These are phyloP conservation scores for Kurtzmaniella quercitrusa DNA, from an alignment of 1,139 yeast genomes.

Conservation along the genomic window DNA sequence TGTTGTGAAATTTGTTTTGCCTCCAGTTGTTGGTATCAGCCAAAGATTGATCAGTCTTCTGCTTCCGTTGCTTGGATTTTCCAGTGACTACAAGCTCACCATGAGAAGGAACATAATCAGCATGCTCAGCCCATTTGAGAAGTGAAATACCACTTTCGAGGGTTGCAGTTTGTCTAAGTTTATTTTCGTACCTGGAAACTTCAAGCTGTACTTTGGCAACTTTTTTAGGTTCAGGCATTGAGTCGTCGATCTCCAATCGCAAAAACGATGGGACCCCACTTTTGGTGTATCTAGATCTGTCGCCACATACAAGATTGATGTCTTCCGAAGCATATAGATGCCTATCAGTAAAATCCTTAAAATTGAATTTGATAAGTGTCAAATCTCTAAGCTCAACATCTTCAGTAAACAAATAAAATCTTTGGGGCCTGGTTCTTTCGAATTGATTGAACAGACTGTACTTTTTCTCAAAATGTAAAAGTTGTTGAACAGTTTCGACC, in stretches of 20 bases:
- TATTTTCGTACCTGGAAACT: conserved; percentile 16
- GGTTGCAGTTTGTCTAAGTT: conserved; percentile 21
- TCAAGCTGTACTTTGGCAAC: conserved; percentile 5
- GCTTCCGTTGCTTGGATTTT: background rate
- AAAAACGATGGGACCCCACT: conserved; percentile 26
- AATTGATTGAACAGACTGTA: conserved; percentile 31
- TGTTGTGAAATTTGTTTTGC: too few relatives aligned
- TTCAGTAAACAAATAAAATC: conserved; percentile 56
- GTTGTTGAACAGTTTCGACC: conserved; percentile 10
- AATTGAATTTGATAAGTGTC: conserved; percentile 43
- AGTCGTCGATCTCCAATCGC: conserved; percentile 10
- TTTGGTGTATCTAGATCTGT: conserved; percentile 18
- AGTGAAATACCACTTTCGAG: conserved; percentile 17
- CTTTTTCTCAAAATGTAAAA: conserved; percentile 38
- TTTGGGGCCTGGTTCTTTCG: conserved; percentile 23
- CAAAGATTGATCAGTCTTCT: background rate
- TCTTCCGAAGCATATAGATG: conserved; percentile 30
- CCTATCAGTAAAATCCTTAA: conserved; percentile 60
- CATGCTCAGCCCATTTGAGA: conserved; percentile 7
- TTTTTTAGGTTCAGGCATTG: conserved; percentile 5
- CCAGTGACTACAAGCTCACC: background rate
- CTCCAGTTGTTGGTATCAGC: too few relatives aligned
- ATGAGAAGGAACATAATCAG: background rate
- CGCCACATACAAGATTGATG: conserved; percentile 31
- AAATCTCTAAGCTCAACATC: conserved; percentile 62